phyloP scores from a whole-genome alignment of 805 yeast genomes.

The Candida patagonica region DNA sequence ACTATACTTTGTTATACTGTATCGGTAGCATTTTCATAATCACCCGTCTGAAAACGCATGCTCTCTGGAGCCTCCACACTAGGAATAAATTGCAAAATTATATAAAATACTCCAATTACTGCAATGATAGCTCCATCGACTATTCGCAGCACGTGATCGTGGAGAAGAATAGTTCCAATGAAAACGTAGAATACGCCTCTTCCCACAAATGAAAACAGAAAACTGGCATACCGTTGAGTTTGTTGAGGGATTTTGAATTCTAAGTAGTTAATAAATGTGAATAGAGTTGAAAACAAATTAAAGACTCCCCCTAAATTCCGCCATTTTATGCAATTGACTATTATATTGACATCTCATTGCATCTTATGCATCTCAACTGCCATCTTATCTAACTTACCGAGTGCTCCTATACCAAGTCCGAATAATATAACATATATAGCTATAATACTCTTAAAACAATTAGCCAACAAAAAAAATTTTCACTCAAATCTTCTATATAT shows the following conservation, averaged over 20 bases:
- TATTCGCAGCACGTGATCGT: constrained; percentile 46
- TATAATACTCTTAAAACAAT: constrained; percentile 18
- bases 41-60: constrained; percentile 42
- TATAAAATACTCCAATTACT: constrained; percentile 49
- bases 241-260: constrained; percentile 45
- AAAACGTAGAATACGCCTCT: constrained; percentile 55
- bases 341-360: background rate
- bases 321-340: background rate
- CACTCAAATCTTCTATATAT: background rate
- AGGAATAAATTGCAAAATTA: constrained; percentile 61
- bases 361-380: background rate
- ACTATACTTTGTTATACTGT: no score
- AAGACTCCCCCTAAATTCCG: background rate
- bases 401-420: constrained; percentile 23
- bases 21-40: constrained; percentile 25
- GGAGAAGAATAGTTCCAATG: constrained; percentile 40
- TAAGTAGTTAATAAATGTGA: constrained; percentile 7
- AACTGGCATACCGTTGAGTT: constrained; percentile 41
- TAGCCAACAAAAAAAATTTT: background rate
- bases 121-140: constrained; percentile 52
- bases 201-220: constrained; percentile 57
- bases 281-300: background rate
- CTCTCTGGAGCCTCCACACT: constrained; percentile 73
- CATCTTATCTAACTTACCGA: constrained; percentile 12
- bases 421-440: constrained; percentile 26